These are phyloP conservation scores for Suillus lakei DNA, from an alignment of 768 basidiomycete species.

Conservation along the genomic window DNA sequence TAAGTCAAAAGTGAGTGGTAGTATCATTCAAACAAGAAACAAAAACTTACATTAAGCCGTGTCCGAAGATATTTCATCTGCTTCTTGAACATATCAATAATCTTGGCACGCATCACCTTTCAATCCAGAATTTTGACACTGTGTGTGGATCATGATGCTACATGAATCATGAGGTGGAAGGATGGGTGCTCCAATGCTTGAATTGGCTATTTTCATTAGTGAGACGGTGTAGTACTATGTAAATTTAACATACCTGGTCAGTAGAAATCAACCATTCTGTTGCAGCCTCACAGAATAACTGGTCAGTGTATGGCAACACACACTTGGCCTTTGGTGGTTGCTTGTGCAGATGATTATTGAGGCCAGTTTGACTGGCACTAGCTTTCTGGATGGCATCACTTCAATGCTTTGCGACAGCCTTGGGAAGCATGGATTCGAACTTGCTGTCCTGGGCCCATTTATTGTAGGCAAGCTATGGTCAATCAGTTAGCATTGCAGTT, in stretches of 20 bases:
- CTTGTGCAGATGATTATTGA: conserved; percentile 19
- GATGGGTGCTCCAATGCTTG: conserved; percentile 40
- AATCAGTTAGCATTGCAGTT: neutral
- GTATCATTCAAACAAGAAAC: neutral
- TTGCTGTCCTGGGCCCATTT: conserved; percentile 17
- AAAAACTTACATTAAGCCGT: conserved; percentile 23
- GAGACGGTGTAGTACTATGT: neutral
- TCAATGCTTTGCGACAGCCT: conserved; percentile 19
- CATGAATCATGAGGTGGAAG: conserved; percentile 42
- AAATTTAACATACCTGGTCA: conserved; percentile 33
- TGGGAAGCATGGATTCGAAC: conserved; percentile 26
- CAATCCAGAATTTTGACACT: conserved; percentile 41
- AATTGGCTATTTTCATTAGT: conserved; percentile 27
- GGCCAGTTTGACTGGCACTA: conserved; percentile 1
- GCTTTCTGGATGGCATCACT: neutral
- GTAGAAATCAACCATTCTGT: conserved; percentile 42
- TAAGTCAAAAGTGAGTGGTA: neutral
- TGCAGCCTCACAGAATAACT: conserved; percentile 28
- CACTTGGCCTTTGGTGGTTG: conserved; percentile 12
- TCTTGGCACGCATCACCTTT: conserved; percentile 28
- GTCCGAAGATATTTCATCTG: conserved; percentile 21
- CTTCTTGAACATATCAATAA: conserved; percentile 35
- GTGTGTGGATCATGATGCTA: conserved; percentile 41
- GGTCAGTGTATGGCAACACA: conserved; percentile 26
- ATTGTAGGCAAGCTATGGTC: conserved; percentile 22